phyloP scores from a whole-genome alignment of 73 alveolate species.

The Paramecium octaurelia region DNA sequence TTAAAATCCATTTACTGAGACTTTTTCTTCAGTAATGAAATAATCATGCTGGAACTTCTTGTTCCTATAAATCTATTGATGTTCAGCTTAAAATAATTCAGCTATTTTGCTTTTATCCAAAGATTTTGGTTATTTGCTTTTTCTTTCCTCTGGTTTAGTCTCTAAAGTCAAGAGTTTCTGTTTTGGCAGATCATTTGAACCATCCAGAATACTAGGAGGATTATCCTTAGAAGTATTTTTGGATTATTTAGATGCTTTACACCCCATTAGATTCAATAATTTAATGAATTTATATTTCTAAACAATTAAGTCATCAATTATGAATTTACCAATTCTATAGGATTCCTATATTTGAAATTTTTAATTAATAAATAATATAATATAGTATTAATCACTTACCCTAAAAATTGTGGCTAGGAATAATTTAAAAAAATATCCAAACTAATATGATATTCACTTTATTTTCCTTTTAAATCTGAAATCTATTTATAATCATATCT shows the following conservation, averaged over 20 bases:
- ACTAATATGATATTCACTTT: background rate
- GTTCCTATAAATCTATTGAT: background rate
- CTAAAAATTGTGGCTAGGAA: background rate
- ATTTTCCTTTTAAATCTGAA: background rate
- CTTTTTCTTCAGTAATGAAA: background rate
- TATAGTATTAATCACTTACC: background rate
- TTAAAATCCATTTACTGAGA: background rate
- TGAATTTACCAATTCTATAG: background rate
- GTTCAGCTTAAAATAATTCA: background rate
- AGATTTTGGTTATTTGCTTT: background rate
- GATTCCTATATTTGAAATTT: background rate
- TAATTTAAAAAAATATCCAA: background rate
- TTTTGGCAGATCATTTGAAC: background rate
- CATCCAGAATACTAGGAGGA: background rate
- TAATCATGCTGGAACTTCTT: background rate
- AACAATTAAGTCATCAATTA: background rate
- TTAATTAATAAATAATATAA: background rate
- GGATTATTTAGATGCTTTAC: background rate
- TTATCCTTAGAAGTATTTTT: background rate
- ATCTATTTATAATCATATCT: background rate
- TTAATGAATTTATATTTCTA: background rate
- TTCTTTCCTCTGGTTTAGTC: background rate
- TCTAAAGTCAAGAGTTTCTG: background rate
- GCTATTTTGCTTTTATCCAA: background rate
- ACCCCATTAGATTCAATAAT: background rate